Evolutionary conservation across 108 stramenopile species (phyloP).

Genomic region (Fragilaria crotonensis): DNA sequence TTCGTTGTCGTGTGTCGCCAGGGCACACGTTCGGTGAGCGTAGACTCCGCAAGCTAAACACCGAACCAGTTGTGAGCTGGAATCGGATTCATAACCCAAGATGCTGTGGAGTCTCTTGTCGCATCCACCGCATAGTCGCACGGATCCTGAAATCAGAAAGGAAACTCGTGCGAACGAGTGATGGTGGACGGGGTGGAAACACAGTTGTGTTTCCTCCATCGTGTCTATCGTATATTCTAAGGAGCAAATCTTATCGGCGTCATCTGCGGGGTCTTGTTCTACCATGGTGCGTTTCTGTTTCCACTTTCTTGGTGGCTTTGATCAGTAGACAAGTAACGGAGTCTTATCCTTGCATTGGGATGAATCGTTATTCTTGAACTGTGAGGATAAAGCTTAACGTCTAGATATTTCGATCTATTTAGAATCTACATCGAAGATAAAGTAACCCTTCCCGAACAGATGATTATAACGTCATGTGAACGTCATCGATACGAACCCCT

Average conservation of each 20-base stretch:
- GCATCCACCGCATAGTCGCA: slow-evolving; percentile 53
- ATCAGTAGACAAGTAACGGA: no score
- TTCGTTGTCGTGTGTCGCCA: slow-evolving; percentile 12
- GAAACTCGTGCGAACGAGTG: slow-evolving; percentile 60
- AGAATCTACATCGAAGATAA: no score
- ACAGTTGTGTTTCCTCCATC: slow-evolving; percentile 12
- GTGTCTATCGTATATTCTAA: slow-evolving; percentile 7
- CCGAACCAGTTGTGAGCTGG: slow-evolving; percentile 29
- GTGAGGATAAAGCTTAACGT: no score
- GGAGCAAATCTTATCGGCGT: neutral
- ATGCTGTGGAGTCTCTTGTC: slow-evolving; percentile 22
- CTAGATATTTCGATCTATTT: no score
- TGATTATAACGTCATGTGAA: no score
- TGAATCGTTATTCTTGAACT: no score
- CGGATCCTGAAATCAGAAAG: slow-evolving; percentile 35
- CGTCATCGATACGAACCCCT: no score
- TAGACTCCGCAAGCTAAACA: slow-evolving; percentile 64
- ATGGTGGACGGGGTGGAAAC: slow-evolving; percentile 42
- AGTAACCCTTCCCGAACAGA: no score
- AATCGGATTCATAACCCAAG: neutral
- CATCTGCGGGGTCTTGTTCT: no score
- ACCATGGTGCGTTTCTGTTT: no score
- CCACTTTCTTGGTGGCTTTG: no score
- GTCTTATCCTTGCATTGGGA: no score
- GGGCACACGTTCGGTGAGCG: slow-evolving; percentile 69